Evolutionary conservation across 768 basidiomycete genomes (phyloP).

Genomic region (Daedaleopsis nitida): DNA sequence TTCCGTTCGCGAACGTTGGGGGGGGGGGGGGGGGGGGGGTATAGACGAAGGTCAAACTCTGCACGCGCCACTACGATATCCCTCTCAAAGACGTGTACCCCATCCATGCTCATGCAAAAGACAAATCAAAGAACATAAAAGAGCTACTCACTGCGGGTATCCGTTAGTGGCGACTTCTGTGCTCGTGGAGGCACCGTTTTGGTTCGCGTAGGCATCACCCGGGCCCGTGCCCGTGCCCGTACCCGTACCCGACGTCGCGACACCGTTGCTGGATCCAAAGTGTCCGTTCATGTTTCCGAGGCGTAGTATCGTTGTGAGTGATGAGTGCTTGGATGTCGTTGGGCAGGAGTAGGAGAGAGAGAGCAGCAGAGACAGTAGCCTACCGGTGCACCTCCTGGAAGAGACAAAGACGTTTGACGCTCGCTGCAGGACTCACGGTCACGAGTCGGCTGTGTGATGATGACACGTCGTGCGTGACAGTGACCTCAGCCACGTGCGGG

Average conservation of each 20-base stretch:
- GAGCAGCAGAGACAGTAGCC: neutral
- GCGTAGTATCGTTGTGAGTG: neutral
- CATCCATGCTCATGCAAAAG: neutral
- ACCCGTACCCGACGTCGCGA: constrained; percentile 21
- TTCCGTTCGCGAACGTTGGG: neutral
- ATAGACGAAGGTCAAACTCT: neutral
- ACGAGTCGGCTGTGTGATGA: neutral
- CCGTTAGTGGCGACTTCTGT: constrained; percentile 43
- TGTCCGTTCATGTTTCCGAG: constrained; percentile 49
- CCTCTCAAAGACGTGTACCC: neutral
- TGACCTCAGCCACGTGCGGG: neutral
- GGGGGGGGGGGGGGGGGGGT: too few species aligned
- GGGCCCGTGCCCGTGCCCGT: constrained; percentile 15
- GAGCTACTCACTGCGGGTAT: constrained; percentile 56
- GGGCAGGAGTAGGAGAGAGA: neutral
- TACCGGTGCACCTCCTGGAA: constrained; percentile 7
- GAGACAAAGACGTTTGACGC: constrained; percentile 2
- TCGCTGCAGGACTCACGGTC: neutral
- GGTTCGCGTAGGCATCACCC: constrained; percentile 33
- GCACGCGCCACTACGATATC: neutral
- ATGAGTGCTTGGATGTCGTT: neutral
- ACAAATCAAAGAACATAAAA: neutral
- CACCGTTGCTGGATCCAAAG: constrained; percentile 50
- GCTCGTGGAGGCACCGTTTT: constrained; percentile 34
- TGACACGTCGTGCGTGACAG: neutral